A percentile compares a stretch with the other conserved stretches of the same genome.
These are phyloP conservation scores for Ganoderma meredithae DNA, from an alignment of 1,284 basidiomycete species.

Conservation along the genomic window DNA sequence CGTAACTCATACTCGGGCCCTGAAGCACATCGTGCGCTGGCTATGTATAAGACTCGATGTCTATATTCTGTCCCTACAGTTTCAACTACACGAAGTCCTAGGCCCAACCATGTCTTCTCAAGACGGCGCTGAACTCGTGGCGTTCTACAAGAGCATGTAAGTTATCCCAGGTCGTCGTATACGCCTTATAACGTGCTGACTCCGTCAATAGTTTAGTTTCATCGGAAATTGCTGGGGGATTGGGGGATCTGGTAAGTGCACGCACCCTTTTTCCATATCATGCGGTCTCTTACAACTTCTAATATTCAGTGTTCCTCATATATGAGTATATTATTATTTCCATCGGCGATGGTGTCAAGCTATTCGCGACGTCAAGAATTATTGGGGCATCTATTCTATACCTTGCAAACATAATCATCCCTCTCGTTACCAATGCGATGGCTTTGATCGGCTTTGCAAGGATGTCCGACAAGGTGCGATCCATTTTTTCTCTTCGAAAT, in stretches of 20 bases:
- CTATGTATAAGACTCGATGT: not conserved
- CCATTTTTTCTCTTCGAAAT: not conserved
- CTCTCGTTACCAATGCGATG: constrained; percentile 4
- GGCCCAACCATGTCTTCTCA: constrained; percentile 1
- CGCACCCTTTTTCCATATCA: not conserved
- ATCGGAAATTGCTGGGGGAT: constrained; percentile 9
- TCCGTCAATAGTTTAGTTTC: not conserved
- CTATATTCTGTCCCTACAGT: not conserved
- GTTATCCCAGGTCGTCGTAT: not conserved
- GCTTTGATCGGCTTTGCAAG: constrained; percentile 3
- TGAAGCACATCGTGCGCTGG: not conserved
- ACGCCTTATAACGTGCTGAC: not conserved
- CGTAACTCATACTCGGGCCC: not conserved
- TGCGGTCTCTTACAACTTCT: not conserved
- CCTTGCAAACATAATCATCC: constrained; percentile 8
- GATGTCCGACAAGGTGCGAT: constrained; percentile 11
- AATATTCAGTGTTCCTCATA: constrained; percentile 6
- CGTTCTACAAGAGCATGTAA: not conserved
- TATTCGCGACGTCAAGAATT: constrained; percentile 7
- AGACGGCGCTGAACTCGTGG: not conserved
- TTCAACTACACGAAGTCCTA: not conserved
- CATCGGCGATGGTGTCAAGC: constrained; percentile 9
- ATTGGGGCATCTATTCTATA: constrained; percentile 10
- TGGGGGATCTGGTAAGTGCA: constrained; percentile 6
- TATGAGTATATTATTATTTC: constrained; percentile 12